Evolutionary conservation across 768 basidiomycete genomes (phyloP), one percentile per base, ranked within the genome.

Genomic region (Tremella mesenterica): DNA sequence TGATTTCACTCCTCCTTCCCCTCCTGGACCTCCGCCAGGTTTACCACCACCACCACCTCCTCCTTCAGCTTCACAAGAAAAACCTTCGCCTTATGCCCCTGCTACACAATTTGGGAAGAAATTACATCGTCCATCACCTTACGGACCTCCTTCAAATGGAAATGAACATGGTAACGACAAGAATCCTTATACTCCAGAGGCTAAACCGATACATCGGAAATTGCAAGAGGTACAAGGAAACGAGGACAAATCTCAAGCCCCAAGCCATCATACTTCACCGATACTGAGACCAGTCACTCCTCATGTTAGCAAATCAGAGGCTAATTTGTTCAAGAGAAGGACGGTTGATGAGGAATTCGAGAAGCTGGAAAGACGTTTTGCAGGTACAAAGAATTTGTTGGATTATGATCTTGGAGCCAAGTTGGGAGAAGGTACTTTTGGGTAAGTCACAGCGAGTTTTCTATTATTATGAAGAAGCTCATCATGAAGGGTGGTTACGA

Each of bases 341-440:
- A 60, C 51, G 12, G 44, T 27, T 18, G 53, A 54, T 10, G 60
- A 69, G 25, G 71, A 73, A 53, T 23, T 54, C 21, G 29, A 21
- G 16, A 57, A 53, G n/a, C 48, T 61, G 21, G 54, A 55, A 0
- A 55, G 52, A 27, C 44, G 41, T 10, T 71, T 73, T 44, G 31
- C 53, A 27, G 75, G 75, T 0, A 63, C 61, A 1, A 69, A 70
- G 16, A 59, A 76, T 51, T 80, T 91, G 58, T 75, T 75, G 14
- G 86, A 87, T 59, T 96, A 95, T 70, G 81, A 84, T 51, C 77
- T 83, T 13, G 84, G 85, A 36, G 85, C 83, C 2, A 95, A 96
- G 74, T 76, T 97, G 14, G 93, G 93, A 31, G 93, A 96, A 72
- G 93, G 93, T 3, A 97, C 93, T 25, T 97, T 97, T 73, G 93